phyloP scores from a whole-genome alignment of 345 rosid genomes.

The Pistacia vera region DNA sequence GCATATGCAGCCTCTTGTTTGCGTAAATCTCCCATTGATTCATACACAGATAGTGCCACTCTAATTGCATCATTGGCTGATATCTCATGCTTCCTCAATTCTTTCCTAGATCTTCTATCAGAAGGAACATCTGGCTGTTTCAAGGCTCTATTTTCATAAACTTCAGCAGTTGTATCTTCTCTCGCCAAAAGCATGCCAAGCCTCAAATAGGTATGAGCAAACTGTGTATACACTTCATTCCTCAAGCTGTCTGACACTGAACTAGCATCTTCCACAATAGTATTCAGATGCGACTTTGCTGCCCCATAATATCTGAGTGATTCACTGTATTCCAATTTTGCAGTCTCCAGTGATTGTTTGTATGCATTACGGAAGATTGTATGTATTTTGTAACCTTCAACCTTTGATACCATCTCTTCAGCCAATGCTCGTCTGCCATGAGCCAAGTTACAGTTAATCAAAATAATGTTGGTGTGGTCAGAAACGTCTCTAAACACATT shows the following conservation, averaged over 20 bases:
- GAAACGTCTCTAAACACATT: constrained; percentile 70
- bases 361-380: constrained; percentile 45
- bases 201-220: constrained; percentile 84
- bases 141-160: constrained; percentile 45
- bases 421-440: constrained; percentile 93
- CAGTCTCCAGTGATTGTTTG: constrained; percentile 64
- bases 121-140: constrained; percentile 34
- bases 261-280: constrained; percentile 32
- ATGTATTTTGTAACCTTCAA: constrained; percentile 55
- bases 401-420: constrained; percentile 80
- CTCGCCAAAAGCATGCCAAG: constrained; percentile 88
- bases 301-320: constrained; percentile 76
- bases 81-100: constrained; percentile 57
- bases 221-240: constrained; percentile 80
- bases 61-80: constrained; percentile 90
- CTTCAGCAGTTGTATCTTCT: constrained; percentile 62
- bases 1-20: constrained; percentile 91
- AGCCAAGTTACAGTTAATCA: constrained; percentile 85
- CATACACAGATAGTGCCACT: constrained; percentile 83
- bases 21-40: constrained; percentile 75
- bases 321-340: constrained; percentile 73
- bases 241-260: constrained; percentile 49
- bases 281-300: constrained; percentile 67
- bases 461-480: constrained; percentile 74
- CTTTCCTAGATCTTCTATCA: constrained; percentile 40